phyloP scores from a whole-genome alignment of 495 filamentous ascomycete species.

The Trichoderma parareesei region DNA sequence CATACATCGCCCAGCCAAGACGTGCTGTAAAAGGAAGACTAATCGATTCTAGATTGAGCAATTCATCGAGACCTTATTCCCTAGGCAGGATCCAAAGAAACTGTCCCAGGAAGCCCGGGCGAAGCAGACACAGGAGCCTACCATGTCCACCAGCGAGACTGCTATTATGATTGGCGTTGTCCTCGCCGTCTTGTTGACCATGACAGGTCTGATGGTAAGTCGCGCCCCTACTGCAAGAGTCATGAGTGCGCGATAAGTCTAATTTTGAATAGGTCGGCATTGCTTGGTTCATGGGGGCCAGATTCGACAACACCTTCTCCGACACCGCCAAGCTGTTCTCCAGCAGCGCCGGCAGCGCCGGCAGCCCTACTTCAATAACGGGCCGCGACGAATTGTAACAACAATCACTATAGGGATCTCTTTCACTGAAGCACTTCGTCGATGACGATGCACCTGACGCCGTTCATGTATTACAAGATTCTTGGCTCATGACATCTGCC shows the following conservation, averaged over 20 bases:
- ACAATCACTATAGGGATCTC: not conserved
- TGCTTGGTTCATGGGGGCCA: constrained; percentile 60
- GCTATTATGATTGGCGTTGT: constrained; percentile 27
- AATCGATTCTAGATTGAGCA: constrained; percentile 66
- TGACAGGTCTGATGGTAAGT: constrained; percentile 39
- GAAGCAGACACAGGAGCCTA: constrained; percentile 17
- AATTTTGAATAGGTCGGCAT: constrained; percentile 45
- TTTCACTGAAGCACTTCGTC: no score
- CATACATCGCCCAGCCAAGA: constrained; percentile 5
- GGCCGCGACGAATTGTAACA: constrained; percentile 37
- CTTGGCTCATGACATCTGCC: constrained; percentile 8
- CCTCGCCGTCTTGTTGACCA: constrained; percentile 25
- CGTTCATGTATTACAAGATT: not conserved
- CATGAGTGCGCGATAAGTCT: constrained; percentile 9
- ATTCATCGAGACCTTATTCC: constrained; percentile 94
- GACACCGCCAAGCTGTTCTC: constrained; percentile 16
- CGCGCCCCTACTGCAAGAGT: not conserved
- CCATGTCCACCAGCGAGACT: constrained; percentile 28
- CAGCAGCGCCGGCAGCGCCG: constrained; percentile 6
- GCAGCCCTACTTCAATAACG: constrained; percentile 16
- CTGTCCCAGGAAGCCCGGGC: constrained; percentile 27
- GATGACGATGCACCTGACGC: not conserved
- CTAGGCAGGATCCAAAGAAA: constrained; percentile 48
- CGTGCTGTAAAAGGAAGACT: not conserved
- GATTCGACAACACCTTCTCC: constrained; percentile 42